These are phyloP conservation scores for Magnusiomyces paraingens DNA, from an alignment of 1,139 yeast genomes.

Conservation along the genomic window DNA sequence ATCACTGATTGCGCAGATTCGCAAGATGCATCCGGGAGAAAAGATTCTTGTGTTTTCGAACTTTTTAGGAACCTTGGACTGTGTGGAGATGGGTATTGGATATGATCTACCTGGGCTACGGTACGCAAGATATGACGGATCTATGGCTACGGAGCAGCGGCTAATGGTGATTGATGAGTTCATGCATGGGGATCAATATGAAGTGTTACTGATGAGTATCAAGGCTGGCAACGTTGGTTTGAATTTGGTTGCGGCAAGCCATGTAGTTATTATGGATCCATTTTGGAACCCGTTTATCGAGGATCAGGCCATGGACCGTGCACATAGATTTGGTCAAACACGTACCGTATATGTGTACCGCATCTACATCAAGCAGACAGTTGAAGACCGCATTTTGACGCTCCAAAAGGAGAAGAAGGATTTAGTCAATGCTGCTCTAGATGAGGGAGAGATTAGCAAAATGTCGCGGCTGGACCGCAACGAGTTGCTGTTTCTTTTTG, in stretches of 20 bases:
- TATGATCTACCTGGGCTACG: conserved; percentile 23
- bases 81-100: conserved; percentile 46
- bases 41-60: conserved; percentile 79
- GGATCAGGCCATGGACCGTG: conserved; percentile 93
- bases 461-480: conserved; percentile 59
- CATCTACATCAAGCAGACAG: conserved; percentile 57
- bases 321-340: conserved; percentile 86
- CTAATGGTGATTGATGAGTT: conserved; percentile 57
- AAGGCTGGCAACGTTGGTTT: conserved; percentile 95
- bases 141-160: conserved; percentile 63
- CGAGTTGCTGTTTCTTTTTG: conserved; percentile 76
- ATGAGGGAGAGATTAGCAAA: conserved; percentile 61
- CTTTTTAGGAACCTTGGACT: conserved; percentile 70
- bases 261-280: conserved; percentile 84
- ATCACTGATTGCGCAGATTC: conserved; percentile 41
- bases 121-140: conserved; percentile 66
- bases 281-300: conserved; percentile 97
- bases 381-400: conserved; percentile 78
- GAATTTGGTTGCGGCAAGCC: conserved; percentile 88
- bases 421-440: conserved; percentile 74
- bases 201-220: conserved; percentile 64
- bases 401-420: conserved; percentile 70
- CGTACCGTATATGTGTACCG: conserved; percentile 69
- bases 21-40: conserved; percentile 43
- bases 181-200: conserved; percentile 46